Conservation (phyloP, 1,284 basidiomycete species). For the Inonotus obliquus region DNA sequence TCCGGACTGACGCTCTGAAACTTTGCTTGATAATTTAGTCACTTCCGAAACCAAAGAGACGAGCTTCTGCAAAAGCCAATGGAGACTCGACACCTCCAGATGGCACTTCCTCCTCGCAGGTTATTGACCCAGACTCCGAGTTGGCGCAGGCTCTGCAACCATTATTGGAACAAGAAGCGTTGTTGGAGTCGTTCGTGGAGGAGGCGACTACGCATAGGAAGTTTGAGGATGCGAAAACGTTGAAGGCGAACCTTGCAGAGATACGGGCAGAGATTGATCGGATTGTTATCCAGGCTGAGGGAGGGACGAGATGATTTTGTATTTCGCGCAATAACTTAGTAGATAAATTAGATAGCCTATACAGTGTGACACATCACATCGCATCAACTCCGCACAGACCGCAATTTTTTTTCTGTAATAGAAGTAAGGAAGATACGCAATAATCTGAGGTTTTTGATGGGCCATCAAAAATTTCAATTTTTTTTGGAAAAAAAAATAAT, state of each 20-base stretch:
- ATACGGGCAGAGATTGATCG: slow-evolving; percentile 77
- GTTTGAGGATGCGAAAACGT: slow-evolving; percentile 83
- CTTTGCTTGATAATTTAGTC: slow-evolving; percentile 36
- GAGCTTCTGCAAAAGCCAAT: slow-evolving; percentile 25
- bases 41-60: slow-evolving; percentile 53
- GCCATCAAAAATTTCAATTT: no score
- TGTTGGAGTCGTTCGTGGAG: slow-evolving; percentile 78
- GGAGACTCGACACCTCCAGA: slow-evolving; percentile 23
- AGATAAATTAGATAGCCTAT: not conserved
- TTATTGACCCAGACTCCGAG: slow-evolving; percentile 61
- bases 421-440: no score
- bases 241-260: slow-evolving; percentile 71
- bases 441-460: no score
- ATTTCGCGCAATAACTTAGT: no score
- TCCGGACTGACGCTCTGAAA: not conserved
- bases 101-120: slow-evolving; percentile 25
- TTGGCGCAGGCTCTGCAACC: slow-evolving; percentile 75
- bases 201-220: slow-evolving; percentile 82
- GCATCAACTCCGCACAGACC: no score
- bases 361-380: no score
- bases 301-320: not conserved
- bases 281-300: slow-evolving; percentile 43
- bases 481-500: no score
- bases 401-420: no score
- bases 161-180: slow-evolving; percentile 84